These are phyloP conservation scores for Discostella stelligera DNA, from an alignment of 352 stramenopile species.

Conservation along the genomic window DNA sequence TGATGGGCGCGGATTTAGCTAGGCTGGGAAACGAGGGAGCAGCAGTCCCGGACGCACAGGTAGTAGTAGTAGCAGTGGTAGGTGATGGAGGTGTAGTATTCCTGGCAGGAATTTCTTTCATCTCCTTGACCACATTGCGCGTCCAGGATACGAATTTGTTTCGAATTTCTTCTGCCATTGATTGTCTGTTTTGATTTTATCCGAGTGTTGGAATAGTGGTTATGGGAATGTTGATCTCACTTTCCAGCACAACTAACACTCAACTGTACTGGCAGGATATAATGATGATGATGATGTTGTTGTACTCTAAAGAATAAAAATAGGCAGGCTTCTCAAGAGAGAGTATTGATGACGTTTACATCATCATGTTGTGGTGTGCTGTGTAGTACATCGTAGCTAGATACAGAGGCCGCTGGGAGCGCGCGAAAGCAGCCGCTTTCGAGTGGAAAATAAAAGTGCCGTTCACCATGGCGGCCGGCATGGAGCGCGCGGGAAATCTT, in stretches of 20 bases:
- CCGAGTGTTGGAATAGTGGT: no score
- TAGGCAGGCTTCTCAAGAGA: not conserved
- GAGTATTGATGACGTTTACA: not conserved
- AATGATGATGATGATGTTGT: no score
- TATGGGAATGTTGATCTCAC: no score
- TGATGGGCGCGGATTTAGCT: not conserved
- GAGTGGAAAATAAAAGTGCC: not conserved
- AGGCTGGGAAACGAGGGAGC: not conserved
- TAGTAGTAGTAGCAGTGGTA: not conserved
- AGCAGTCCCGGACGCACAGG: not conserved
- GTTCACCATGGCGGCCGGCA: not conserved
- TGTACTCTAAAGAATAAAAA: no score
- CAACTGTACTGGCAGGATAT: no score
- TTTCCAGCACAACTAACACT: no score
- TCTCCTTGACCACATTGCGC: constrained; percentile 41
- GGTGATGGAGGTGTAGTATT: not conserved
- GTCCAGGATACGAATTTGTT: constrained; percentile 52
- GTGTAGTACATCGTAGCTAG: no score
- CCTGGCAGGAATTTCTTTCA: constrained; percentile 9
- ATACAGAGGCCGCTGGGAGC: not conserved
- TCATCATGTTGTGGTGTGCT: no score
- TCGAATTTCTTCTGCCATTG: constrained; percentile 26
- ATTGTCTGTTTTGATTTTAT: not conserved
- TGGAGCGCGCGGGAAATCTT: no score
- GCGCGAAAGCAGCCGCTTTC: not conserved